Base-by-base conservation (phyloP, 1,284 basidiomycete genomes). In the Peniophora sp. region DNA sequence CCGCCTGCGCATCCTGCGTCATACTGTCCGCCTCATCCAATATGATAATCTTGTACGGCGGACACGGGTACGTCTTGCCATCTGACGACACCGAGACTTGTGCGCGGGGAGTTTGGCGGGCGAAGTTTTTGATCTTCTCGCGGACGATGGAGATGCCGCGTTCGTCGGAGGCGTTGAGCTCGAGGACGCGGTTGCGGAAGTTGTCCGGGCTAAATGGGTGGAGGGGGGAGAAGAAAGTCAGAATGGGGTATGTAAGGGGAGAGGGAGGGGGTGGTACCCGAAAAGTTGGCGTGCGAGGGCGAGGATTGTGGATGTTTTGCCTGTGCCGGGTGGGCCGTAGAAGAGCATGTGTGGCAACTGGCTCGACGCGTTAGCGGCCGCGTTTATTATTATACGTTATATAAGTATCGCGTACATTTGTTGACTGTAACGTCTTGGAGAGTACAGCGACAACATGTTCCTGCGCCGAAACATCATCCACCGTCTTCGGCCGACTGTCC, bases 331-430 rank as follows among this genome's bases (percentile, higher is more conserved):
- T 17, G 97, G 97, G 0, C 97, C 97, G 60, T 99, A 99, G 74
- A 99, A 99, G 48, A 99, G 76, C 96, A 99, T 99, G 64, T 99
- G 97, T 1, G 97, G 96, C 45, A 99, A 78, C 96, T 99, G 64
- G n/a, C 35, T 10, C 34, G 35, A 36, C 14, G 20, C 15, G 15
- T 41, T 15, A 41, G 15, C 6, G n/a, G 37, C 10, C 37, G 18
- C 37, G 37, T n/a, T 15, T 41, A 41, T n/a, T n/a, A 41, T 17
- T 8, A 41, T 15, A 41, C 34, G 34, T n/a, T 41, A 41, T n/a
- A n/a, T 6, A 32, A 32, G 12, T 12, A 32, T n/a, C 22, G 54
- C 78, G 47, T 62, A 97, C 95, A 71, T 99, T 99, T 37, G 92
- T 88, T 17, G 92, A 95, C 2, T 85, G 84, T 46, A 99, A 73